Percentiles rank a stretch among this genome's conserved stretches.
Conservation (phyloP, 1,284 basidiomycete genomes). For the Golubevia pallescens region DNA sequence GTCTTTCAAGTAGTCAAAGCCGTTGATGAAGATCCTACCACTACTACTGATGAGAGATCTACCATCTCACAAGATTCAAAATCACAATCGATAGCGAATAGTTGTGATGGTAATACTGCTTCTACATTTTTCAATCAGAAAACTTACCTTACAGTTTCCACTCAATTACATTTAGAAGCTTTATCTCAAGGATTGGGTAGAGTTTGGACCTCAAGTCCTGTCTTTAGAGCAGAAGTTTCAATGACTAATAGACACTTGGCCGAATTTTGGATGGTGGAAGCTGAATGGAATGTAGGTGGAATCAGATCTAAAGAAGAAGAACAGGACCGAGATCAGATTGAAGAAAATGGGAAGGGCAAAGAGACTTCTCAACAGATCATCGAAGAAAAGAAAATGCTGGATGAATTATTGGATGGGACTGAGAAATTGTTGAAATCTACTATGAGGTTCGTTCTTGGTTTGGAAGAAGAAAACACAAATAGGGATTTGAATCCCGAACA, state of each 20-base stretch:
- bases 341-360: too few species aligned
- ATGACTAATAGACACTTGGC: slow-evolving; percentile 57
- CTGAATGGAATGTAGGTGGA: slow-evolving; percentile 22
- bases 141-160: slow-evolving; percentile 55
- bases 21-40: slow-evolving; percentile 16
- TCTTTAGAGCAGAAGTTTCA: slow-evolving; percentile 53
- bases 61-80: background rate
- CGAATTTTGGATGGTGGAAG: slow-evolving; percentile 63
- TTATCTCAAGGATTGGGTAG: slow-evolving; percentile 37
- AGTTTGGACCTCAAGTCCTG: slow-evolving; percentile 46
- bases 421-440: background rate
- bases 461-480: too few species aligned
- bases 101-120: background rate
- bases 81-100: background rate
- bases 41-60: too few species aligned
- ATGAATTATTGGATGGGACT: background rate
- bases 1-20: slow-evolving; percentile 57
- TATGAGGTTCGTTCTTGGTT: background rate
- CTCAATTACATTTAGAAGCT: slow-evolving; percentile 60
- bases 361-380: background rate
- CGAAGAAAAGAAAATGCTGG: background rate
- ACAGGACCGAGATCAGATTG: too few species aligned
- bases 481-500: too few species aligned
- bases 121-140: slow-evolving; percentile 16
- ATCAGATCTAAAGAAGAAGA: too few species aligned